Evolutionary conservation across 768 basidiomycete genomes (phyloP), one percentile per base, ranked within the genome.

Genomic region (Leccinum incarnatum): DNA sequence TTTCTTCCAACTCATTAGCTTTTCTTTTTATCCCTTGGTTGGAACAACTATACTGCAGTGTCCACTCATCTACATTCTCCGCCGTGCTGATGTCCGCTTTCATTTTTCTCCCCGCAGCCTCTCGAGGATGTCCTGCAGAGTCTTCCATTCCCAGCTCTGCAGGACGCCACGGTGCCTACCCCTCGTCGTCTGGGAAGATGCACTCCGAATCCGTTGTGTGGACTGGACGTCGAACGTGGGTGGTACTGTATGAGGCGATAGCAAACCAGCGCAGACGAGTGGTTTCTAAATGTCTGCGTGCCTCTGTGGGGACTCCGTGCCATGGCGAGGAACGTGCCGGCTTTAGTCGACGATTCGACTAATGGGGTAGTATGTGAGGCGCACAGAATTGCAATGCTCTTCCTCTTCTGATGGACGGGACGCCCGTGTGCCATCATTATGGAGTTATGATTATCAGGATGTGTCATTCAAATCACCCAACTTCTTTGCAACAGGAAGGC

Each of bases 281-380:
- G 78, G 82, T 75, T 73, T 69, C 51, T 29, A 45, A 42, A 30
- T 56, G 53, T 62, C 62, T 71, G 69, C 69, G 67, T 68, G 86
- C 86, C 81, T 81, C 84, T 85, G 83, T 86, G 85, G 86, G 88
- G 88, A 90, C 89, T 88, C 84, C 80, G 53, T 80, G 80, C 86
- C 82, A 77, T 83, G 48, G 88, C 86, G 74, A 89, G 89, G 86
- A 65, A 66, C 70, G 84, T 91, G 88, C 86, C 77, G 83, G 79
- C 74, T 25, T 48, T 25, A n/a, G 40, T 42, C 40, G 40, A 42
- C 9, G 40, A 42, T 42, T 42, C 40, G 40, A 19, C 30, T 30
- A 1, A 40, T 75, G 81, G 87, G 75, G 88, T 91, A 90, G 89
- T 91, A 91, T 90, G 77, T 85, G 88, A 78, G 85, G 89, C 87